These are phyloP conservation scores for Smallanthus sonchifolius DNA, from an alignment of 129 eudicot species.

Conservation along the genomic window DNA sequence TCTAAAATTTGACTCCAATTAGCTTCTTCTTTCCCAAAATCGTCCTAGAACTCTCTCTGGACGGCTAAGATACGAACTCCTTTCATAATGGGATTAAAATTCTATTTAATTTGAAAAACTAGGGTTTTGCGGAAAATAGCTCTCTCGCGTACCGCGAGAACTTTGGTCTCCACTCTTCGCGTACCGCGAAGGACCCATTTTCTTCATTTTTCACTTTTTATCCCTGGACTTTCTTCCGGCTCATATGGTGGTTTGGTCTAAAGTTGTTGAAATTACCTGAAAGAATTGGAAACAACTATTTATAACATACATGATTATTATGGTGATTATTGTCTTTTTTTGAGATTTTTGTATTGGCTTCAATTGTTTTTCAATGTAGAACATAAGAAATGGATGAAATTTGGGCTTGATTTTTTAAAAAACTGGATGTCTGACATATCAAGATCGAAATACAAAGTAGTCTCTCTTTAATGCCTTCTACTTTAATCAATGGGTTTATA, in stretches of 20 bases:
- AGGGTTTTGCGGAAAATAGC: too few species aligned
- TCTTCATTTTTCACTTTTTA: too few species aligned
- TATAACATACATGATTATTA: constrained; percentile 29
- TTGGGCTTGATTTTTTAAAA: constrained; percentile 9
- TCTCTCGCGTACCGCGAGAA: too few species aligned
- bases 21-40: too few species aligned
- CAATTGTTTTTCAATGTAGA: constrained; percentile 16
- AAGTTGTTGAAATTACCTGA: constrained; percentile 18
- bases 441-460: constrained; percentile 20
- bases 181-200: too few species aligned
- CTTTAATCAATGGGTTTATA: constrained; percentile 15
- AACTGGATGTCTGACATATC: constrained; percentile 28
- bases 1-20: too few species aligned
- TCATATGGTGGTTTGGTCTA: constrained; percentile 27
- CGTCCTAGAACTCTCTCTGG: too few species aligned
- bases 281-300: constrained; percentile 30
- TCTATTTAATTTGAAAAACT: too few species aligned
- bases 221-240: too few species aligned
- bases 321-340: constrained; percentile 36
- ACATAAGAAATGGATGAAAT: constrained; percentile 27
- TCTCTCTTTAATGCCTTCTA: constrained; percentile 5
- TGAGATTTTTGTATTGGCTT: constrained; percentile 5
- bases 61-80: too few species aligned
- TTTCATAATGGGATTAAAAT: too few species aligned
- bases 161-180: too few species aligned